phyloP scores from a whole-genome alignment of 164 flowering plant genomes.

The Aristolochia californica region DNA sequence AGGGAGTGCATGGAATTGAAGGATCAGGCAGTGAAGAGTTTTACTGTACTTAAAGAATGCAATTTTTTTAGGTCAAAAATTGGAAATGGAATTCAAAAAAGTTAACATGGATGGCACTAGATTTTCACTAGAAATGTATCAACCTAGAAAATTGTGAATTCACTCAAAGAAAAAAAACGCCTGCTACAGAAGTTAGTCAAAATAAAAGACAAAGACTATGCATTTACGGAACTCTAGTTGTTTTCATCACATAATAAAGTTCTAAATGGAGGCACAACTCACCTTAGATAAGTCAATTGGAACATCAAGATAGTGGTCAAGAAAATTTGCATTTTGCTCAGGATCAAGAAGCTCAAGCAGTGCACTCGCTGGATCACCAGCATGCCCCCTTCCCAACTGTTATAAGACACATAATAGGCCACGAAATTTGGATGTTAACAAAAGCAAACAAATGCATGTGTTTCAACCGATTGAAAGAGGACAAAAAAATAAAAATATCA shows the following conservation, averaged over 20 bases:
- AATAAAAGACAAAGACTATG: not conserved
- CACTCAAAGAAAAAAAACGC: too few species aligned
- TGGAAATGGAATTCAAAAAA: too few species aligned
- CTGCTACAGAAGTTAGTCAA: not conserved
- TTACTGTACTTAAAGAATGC: too few species aligned
- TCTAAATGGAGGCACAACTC: constrained; percentile 7
- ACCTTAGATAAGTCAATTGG: constrained; percentile 96
- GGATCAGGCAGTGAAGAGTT: too few species aligned
- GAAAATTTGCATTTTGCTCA: constrained; percentile 92
- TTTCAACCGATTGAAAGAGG: not conserved
- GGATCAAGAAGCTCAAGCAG: constrained; percentile 98
- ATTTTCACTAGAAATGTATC: too few species aligned
- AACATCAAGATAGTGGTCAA: constrained; percentile 97
- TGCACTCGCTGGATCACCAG: constrained; percentile 99
- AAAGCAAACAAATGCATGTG: not conserved
- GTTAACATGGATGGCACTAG: too few species aligned
- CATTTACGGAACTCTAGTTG: not conserved
- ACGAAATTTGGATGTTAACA: not conserved
- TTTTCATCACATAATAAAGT: not conserved
- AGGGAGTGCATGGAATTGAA: too few species aligned
- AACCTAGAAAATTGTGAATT: too few species aligned
- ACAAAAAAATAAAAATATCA: not conserved
- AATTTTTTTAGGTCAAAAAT: too few species aligned
- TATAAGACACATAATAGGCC: constrained; percentile 5
- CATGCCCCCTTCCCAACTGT: constrained; percentile 96